These are phyloP conservation scores for Zygosaccharomyces pseudorouxii DNA, from an alignment of 805 yeast genomes.

Conservation along the genomic window DNA sequence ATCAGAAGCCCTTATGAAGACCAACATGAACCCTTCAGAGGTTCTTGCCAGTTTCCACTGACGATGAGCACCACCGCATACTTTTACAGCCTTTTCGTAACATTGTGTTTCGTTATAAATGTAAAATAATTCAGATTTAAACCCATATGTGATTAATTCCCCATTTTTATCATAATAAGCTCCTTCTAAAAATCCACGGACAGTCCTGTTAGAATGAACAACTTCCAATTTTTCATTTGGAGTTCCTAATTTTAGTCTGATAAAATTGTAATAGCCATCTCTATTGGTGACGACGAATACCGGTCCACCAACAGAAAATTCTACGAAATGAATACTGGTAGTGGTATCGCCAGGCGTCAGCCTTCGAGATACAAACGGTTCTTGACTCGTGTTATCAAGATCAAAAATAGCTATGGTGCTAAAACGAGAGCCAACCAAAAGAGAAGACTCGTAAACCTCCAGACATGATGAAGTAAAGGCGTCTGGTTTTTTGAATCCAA, in stretches of 20 bases:
- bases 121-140: conserved; percentile 72
- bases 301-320: conserved; percentile 22
- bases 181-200: conserved; percentile 82
- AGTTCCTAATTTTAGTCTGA: conserved; percentile 28
- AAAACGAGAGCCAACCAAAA: conserved; percentile 67
- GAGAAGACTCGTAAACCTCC: conserved; percentile 39
- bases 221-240: conserved; percentile 12
- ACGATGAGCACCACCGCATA: conserved; percentile 91
- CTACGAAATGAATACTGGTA: conserved; percentile 46
- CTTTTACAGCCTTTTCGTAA: conserved; percentile 59
- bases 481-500: conserved; percentile 38
- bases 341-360: conserved; percentile 64
- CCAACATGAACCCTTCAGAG: conserved; percentile 40
- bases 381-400: conserved; percentile 25
- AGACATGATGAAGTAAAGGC: conserved; percentile 59
- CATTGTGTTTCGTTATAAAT: conserved; percentile 79
- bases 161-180: conserved; percentile 42
- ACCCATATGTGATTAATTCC: conserved; percentile 68
- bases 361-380: conserved; percentile 39
- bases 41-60: conserved; percentile 56
- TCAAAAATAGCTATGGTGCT: conserved; percentile 60
- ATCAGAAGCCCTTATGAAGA: conserved; percentile 55
- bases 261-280: conserved; percentile 59
- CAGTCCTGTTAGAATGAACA: conserved; percentile 55
- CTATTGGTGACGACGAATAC: conserved; percentile 49